Evolutionary conservation across 306 rosid genomes (phyloP).

Genomic region (Vigna nakashimae): DNA sequence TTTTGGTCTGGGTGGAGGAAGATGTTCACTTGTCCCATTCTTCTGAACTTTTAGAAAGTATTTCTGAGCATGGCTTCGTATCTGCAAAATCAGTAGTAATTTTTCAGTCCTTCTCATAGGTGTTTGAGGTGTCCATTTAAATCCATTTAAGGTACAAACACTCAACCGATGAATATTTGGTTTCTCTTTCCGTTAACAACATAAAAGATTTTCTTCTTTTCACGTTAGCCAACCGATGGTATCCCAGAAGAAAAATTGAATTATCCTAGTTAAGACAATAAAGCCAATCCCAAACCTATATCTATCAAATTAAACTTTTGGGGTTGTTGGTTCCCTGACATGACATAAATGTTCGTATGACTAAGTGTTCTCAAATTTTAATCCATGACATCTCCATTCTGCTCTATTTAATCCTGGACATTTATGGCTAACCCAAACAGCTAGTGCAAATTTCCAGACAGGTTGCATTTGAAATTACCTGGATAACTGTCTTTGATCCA

Average conservation of each 20-base stretch:
- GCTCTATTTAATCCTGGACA: background rate
- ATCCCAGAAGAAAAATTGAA: background rate
- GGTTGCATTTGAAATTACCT: conserved; percentile 59
- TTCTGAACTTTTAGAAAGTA: conserved; percentile 96
- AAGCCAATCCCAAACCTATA: background rate
- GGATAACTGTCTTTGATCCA: conserved; percentile 95
- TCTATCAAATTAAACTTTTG: background rate
- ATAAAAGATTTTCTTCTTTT: background rate
- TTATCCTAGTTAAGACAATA: background rate
- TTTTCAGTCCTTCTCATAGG: conserved; percentile 11
- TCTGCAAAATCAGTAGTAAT: conserved; percentile 52
- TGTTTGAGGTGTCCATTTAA: conserved; percentile 24
- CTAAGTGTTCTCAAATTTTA: background rate
- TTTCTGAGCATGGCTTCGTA: conserved; percentile 97
- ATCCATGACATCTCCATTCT: background rate
- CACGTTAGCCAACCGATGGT: background rate
- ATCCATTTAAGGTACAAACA: conserved; percentile 14
- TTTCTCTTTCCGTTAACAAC: background rate
- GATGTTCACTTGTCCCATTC: conserved; percentile 88
- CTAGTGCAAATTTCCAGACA: background rate
- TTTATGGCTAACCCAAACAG: background rate
- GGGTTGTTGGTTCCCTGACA: background rate
- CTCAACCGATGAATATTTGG: conserved; percentile 4
- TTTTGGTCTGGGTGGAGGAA: conserved; percentile 98
- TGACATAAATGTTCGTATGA: background rate